Conservation (phyloP, 768 basidiomycete species). For the Rickenella mellea region DNA sequence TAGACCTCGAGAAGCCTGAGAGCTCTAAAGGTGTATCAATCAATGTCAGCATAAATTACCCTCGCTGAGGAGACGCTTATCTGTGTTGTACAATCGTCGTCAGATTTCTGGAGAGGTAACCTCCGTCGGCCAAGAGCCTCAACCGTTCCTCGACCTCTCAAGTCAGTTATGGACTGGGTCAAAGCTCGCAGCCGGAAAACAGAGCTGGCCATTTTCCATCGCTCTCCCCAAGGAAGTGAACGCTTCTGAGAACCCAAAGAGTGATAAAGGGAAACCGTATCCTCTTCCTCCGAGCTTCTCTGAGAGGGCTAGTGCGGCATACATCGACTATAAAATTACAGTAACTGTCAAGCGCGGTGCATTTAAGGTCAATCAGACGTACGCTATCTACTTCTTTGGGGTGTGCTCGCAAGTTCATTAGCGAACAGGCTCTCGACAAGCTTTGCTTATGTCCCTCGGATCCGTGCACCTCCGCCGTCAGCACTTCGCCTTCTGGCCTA, state of each 20-base stretch:
- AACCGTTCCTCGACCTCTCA: constrained; percentile 33
- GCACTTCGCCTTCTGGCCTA: constrained; percentile 26
- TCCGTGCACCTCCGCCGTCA: constrained; percentile 25
- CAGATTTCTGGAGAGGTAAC: constrained; percentile 41
- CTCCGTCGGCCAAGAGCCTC: constrained; percentile 46
- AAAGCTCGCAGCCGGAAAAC: constrained; percentile 31
- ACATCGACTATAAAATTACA: constrained; percentile 45
- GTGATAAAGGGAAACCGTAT: constrained; percentile 22
- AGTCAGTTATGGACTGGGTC: constrained; percentile 32
- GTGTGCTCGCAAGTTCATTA: neutral
- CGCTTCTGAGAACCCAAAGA: constrained; percentile 24
- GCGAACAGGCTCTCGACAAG: constrained; percentile 21
- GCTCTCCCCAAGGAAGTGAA: constrained; percentile 33
- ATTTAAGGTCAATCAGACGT: constrained; percentile 44
- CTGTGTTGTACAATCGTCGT: neutral
- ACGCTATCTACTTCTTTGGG: constrained; percentile 3
- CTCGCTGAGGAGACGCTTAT: neutral
- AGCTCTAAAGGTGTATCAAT: constrained; percentile 38
- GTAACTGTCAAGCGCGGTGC: constrained; percentile 40
- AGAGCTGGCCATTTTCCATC: constrained; percentile 40
- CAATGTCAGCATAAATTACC: constrained; percentile 24
- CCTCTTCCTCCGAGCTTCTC: constrained; percentile 44
- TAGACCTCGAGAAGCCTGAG: constrained; percentile 41
- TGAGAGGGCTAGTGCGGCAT: constrained; percentile 44
- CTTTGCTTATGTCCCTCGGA: constrained; percentile 24